Evolutionary conservation across 2,329 filamentous ascomycete species (phyloP), one percentile per base, ranked within the genome.

Genomic region (Tolypocladium album): DNA sequence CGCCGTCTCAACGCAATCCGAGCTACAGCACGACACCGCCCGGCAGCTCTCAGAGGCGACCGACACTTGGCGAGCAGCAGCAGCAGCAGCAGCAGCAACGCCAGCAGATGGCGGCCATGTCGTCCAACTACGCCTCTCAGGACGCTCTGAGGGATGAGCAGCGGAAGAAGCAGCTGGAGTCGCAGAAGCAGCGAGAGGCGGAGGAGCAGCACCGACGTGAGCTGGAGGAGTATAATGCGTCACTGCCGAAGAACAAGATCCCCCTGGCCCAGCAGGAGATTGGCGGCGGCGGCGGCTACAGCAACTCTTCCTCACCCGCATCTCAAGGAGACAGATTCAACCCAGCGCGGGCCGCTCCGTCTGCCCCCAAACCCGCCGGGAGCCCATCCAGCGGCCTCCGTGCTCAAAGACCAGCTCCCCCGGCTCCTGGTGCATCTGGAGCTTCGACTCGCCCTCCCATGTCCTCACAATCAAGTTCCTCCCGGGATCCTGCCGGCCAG

Each of bases 251-350:
- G 78, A 87, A 82, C 64, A 90, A 90, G 71, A 77, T 86, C 13
- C 90, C 90, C 2, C 69, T 94, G 65, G 92, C 92, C 39, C 90
- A 97, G 72, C 92, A 97, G 74, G 94, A 97, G 73, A 77, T 97
- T 66, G 90, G 90, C 60, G 87, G 87, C 39, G 88, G 87, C 39
- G 88, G 85, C 63, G 81, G 84, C 45, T 79, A 81, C 45, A 79
- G 81, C 62, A 76, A 79, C 53, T 79, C 79, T 34, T 62, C 61
- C 53, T 62, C 65, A 34, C 59, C 63, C 17, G 66, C 78, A 24
- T 71, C 81, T 17, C 71, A 76, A 39, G 73, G 79, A n/a, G 84
- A 87, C 67, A 85, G 91, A 63, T 97, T 92, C 75, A 96, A 96
- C 71, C 92, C 93, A 4, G 87, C 86, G 58, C 84, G 93, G 69